These are phyloP conservation scores for Lophiotrema nucula DNA, from an alignment of 495 filamentous ascomycete species.

Conservation along the genomic window DNA sequence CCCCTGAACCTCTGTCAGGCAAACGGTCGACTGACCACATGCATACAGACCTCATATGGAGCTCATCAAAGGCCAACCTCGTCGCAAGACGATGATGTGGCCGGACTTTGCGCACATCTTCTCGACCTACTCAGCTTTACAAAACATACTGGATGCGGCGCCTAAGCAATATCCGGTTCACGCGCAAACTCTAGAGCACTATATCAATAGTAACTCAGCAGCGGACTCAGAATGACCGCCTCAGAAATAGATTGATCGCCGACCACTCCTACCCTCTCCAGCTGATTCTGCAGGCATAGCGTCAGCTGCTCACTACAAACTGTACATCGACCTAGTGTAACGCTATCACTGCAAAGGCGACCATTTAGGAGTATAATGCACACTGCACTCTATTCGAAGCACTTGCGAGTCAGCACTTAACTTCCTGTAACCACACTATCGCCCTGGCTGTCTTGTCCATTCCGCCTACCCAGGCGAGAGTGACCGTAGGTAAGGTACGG, in stretches of 20 bases:
- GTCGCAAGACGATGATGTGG: too few relatives aligned
- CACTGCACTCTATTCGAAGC: neutral
- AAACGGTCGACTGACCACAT: constrained; percentile 1
- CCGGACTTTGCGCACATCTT: too few relatives aligned
- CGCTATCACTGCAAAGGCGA: neutral
- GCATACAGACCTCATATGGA: neutral
- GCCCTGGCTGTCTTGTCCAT: neutral
- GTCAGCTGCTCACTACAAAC: neutral
- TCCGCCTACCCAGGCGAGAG: neutral
- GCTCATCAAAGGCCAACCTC: constrained; percentile 23
- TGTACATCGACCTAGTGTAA: too few relatives aligned
- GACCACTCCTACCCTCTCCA: neutral
- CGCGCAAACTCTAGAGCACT: neutral
- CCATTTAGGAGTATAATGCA: neutral
- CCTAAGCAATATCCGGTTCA: neutral
- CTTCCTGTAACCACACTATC: neutral
- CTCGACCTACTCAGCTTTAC: too few relatives aligned
- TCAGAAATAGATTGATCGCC: neutral
- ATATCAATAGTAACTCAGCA: neutral
- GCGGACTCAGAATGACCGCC: neutral
- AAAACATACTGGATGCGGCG: too few relatives aligned
- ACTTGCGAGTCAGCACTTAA: too few relatives aligned
- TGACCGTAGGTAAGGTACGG: neutral
- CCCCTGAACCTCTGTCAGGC: too few relatives aligned
- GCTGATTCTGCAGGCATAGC: neutral